Evolutionary conservation across 257 asterid genomes (phyloP), one percentile per base, ranked within the genome.

Genomic region (Nicotiana tabacum): DNA sequence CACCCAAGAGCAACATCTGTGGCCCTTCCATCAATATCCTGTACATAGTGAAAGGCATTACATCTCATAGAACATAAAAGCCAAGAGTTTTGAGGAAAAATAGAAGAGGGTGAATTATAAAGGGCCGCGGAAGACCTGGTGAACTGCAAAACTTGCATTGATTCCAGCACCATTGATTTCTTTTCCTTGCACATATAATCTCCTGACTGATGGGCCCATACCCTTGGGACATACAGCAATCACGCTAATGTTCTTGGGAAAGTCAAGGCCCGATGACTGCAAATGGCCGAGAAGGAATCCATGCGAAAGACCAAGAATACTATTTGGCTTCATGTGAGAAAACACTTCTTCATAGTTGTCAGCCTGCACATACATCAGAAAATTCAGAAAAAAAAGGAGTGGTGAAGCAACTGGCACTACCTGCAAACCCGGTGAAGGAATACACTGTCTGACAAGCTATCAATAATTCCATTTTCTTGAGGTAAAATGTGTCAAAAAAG

Each of bases 151-250:
- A 89, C 98, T 95, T 57, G 99, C 82, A 86, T 95, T 95, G 35
- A 95, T 95, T 84, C 99, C 97, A 83, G 99, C 99, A 82, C 99
- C 99, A 69, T 95, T 95, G 81, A 95, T 86, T 87, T 95, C 98
- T 85, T 94, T 95, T 78, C 99, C 99, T 86, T 95, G 99, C 67
- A 95, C 97, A 33, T 95, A 95, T 82, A 95, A 87, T 90, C 99
- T 91, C 90, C 99, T 91, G 58, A 95, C 99, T 16, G 99, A 95
- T 5, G 99, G 99, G 18, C 99, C 98, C 99, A 95, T 92, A 67
- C 99, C 99, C 92, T 95, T 95, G 78, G 99, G 99, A 67, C 99
- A 95, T 66, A 95, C 99, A 77, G 99, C 99, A 82, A 95, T 88
- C 37, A 95, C 98, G 66, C 99, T 95, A 39, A 94, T 86, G 88